Evolutionary conservation across 768 basidiomycete genomes (phyloP).

Genomic region (Cystoderma amianthinum): DNA sequence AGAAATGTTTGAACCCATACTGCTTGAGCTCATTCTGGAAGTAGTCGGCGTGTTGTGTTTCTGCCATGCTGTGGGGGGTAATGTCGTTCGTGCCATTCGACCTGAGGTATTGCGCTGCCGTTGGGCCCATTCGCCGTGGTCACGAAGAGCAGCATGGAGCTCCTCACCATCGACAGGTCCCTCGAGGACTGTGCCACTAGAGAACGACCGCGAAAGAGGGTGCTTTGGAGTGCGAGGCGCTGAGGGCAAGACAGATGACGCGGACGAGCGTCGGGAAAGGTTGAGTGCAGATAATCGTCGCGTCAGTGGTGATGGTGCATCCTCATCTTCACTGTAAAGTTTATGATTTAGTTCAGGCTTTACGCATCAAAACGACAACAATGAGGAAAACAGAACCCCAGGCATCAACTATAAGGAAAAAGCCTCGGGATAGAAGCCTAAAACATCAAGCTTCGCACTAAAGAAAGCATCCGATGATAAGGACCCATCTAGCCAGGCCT

Average conservation of each 20-base stretch:
- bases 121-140: neutral
- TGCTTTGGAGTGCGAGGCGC: conserved; percentile 12
- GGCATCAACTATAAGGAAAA: neutral
- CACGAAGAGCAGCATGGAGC: neutral
- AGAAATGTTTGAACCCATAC: conserved; percentile 19
- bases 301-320: conserved; percentile 62
- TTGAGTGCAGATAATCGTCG: conserved; percentile 53
- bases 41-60: neutral
- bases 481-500: neutral
- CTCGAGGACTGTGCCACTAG: conserved; percentile 12
- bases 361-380: neutral
- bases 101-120: neutral
- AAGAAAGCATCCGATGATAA: neutral
- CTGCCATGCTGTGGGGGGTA: neutral
- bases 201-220: conserved; percentile 25
- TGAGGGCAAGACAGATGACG: conserved; percentile 28
- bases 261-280: conserved; percentile 38
- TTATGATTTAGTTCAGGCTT: neutral
- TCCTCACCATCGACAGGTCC: neutral
- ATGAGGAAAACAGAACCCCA: neutral
- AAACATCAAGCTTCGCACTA: too few species aligned
- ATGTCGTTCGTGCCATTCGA: neutral
- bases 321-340: conserved; percentile 58
- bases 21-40: conserved; percentile 17
- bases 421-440: too few species aligned